phyloP scores from a whole-genome alignment of 495 filamentous ascomycete genomes.

The Hyaloscypha hepaticicola region DNA sequence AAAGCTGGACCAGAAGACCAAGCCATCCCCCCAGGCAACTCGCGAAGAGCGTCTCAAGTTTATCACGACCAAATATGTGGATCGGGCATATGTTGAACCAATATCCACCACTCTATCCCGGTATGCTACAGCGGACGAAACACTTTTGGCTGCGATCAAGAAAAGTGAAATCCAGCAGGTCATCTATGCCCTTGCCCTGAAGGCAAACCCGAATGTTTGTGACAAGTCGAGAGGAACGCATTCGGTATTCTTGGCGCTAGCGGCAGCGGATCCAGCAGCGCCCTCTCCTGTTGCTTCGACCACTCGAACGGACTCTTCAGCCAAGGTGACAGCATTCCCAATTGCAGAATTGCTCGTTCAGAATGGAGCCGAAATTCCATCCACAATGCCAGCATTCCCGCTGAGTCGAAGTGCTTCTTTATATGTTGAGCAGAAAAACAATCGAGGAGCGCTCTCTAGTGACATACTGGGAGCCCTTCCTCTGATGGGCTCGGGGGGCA shows the following conservation, averaged over 20 bases:
- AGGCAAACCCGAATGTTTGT: slow-evolving; percentile 80
- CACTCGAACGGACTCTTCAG: slow-evolving; percentile 30
- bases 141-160: slow-evolving; percentile 89
- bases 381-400: slow-evolving; percentile 68
- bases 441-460: slow-evolving; percentile 29
- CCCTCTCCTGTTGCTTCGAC: slow-evolving; percentile 48
- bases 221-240: slow-evolving; percentile 89
- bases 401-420: slow-evolving; percentile 72
- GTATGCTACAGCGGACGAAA: slow-evolving; percentile 81
- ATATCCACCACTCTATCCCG: slow-evolving; percentile 74
- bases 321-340: slow-evolving; percentile 62
- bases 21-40: slow-evolving; percentile 72
- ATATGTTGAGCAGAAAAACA: slow-evolving; percentile 82
- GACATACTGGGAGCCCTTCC: slow-evolving; percentile 26
- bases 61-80: slow-evolving; percentile 93
- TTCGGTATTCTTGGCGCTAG: slow-evolving; percentile 84
- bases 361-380: slow-evolving; percentile 88
- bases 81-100: slow-evolving; percentile 74
- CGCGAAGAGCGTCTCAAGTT: slow-evolving; percentile 88
- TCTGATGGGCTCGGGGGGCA: slow-evolving; percentile 12
- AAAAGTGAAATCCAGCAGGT: slow-evolving; percentile 89
- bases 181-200: slow-evolving; percentile 84
- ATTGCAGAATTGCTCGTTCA: slow-evolving; percentile 91
- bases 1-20: slow-evolving; percentile 66
- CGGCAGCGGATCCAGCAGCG: slow-evolving; percentile 86